Evolutionary conservation across 2,329 filamentous ascomycete species (phyloP).

Genomic region (Fusarium bactridioides): DNA sequence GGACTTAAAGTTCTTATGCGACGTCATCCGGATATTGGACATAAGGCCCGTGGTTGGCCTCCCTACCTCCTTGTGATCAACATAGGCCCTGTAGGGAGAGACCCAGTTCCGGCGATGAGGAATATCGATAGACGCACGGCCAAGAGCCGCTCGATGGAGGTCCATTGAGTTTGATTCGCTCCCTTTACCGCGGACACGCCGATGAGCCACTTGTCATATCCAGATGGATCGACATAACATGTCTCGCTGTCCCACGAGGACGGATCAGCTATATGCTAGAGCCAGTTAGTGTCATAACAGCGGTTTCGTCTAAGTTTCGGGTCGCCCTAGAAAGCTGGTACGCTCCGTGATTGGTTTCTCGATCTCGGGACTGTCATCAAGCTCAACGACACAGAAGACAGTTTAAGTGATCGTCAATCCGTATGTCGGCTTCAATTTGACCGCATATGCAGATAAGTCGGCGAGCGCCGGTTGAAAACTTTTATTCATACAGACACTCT

Average conservation of each 20-base stretch:
- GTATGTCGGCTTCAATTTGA: background rate
- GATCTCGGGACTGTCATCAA: background rate
- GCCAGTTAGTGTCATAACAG: constrained; percentile 7
- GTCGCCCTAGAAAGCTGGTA: constrained; percentile 1
- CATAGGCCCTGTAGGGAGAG: constrained; percentile 5
- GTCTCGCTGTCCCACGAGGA: constrained; percentile 20
- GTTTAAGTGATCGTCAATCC: constrained; percentile 3
- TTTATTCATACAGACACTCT: background rate
- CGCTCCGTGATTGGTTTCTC: constrained; percentile 10
- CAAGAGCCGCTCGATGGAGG: constrained; percentile 4
- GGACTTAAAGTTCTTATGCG: constrained; percentile 25
- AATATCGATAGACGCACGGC: background rate
- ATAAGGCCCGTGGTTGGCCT: constrained; percentile 18
- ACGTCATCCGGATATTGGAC: constrained; percentile 6
- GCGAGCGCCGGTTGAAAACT: background rate
- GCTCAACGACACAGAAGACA: constrained; percentile 9
- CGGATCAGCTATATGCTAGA: constrained; percentile 2
- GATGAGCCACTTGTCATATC: constrained; percentile 4
- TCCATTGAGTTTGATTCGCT: constrained; percentile 4
- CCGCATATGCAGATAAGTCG: background rate
- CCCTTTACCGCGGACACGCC: constrained; percentile 26
- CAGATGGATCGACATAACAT: constrained; percentile 17
- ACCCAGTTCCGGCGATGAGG: background rate
- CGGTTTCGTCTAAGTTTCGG: constrained; percentile 22
- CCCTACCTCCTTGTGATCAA: constrained; percentile 4